Conservation (phyloP, 352 stramenopile species). For the Phytophthora lateralis region DNA sequence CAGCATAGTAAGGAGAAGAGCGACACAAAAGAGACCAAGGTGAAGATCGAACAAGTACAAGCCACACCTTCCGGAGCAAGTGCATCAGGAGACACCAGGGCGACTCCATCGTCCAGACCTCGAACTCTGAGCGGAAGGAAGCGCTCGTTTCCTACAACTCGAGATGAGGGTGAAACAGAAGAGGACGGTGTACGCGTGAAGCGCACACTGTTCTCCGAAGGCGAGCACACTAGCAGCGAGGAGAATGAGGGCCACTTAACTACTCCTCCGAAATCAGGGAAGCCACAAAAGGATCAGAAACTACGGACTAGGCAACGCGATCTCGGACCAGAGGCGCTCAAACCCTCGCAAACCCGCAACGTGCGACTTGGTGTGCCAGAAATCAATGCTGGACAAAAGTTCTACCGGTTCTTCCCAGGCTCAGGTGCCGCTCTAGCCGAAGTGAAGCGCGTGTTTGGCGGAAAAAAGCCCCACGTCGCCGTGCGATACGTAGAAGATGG, state of each 20-base stretch:
- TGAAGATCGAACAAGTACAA: constrained; percentile 19
- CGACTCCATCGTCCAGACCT: constrained; percentile 54
- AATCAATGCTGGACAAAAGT: constrained; percentile 68
- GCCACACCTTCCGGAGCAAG: constrained; percentile 17
- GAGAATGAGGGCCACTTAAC: constrained; percentile 50
- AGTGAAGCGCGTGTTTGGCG: constrained; percentile 75
- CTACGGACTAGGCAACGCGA: constrained; percentile 11
- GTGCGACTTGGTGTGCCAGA: constrained; percentile 53
- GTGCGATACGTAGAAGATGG: constrained; percentile 71
- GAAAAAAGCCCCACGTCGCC: constrained; percentile 79
- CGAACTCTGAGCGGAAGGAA: constrained; percentile 57
- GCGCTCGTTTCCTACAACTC: constrained; percentile 8
- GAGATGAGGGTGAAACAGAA: constrained; percentile 22
- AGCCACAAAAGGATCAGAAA: constrained; percentile 6
- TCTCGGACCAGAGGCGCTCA: constrained; percentile 54
- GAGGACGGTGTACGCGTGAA: constrained; percentile 45
- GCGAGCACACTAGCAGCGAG: constrained; percentile 56
- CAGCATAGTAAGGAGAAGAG: constrained; percentile 20
- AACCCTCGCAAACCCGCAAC: constrained; percentile 57
- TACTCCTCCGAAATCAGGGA: constrained; percentile 8
- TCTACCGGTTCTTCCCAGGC: constrained; percentile 76
- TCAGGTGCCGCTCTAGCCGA: constrained; percentile 60
- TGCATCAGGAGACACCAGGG: constrained; percentile 21
- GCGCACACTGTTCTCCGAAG: constrained; percentile 68
- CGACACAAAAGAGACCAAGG: constrained; percentile 16